These are phyloP conservation scores for Pestalotiopsis sp. DNA, from an alignment of 2,329 filamentous ascomycete genomes.

Conservation along the genomic window DNA sequence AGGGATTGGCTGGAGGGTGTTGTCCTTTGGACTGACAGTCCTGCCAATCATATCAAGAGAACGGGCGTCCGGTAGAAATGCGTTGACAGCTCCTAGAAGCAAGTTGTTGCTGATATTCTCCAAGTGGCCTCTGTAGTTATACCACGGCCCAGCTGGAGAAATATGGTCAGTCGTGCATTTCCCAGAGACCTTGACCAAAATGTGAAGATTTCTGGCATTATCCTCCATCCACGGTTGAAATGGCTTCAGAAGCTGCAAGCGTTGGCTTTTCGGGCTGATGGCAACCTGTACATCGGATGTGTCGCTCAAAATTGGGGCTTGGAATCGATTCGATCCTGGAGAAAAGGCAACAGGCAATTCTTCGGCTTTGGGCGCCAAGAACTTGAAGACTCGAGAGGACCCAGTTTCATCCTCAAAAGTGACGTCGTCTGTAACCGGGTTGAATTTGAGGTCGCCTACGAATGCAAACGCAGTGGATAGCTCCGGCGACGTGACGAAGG, in stretches of 20 bases:
- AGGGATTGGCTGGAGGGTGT: slow-evolving; percentile 84
- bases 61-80: slow-evolving; percentile 31
- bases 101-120: slow-evolving; percentile 99
- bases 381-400: slow-evolving; percentile 82
- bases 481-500: slow-evolving; percentile 90
- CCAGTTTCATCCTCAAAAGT: slow-evolving; percentile 81
- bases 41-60: slow-evolving; percentile 98
- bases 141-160: slow-evolving; percentile 94
- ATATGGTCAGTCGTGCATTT: slow-evolving; percentile 98
- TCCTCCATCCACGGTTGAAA: slow-evolving; percentile 92
- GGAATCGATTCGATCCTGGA: slow-evolving; percentile 89
- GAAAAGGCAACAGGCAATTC: slow-evolving; percentile 90
- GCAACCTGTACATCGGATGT: slow-evolving; percentile 73
- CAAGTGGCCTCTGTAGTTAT: slow-evolving; percentile 98
- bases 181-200: slow-evolving; percentile 94
- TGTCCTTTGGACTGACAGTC: slow-evolving; percentile 86
- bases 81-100: slow-evolving; percentile 96
- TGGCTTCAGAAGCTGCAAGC: slow-evolving; percentile 87
- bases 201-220: slow-evolving; percentile 80
- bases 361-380: slow-evolving; percentile 77
- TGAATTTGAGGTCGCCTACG: slow-evolving; percentile 86
- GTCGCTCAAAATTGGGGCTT: slow-evolving; percentile 81
- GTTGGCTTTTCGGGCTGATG: slow-evolving; percentile 87
- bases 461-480: slow-evolving; percentile 85
- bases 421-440: slow-evolving; percentile 88